Percentiles rank a stretch among this genome's conserved stretches.
Evolutionary conservation across 345 rosid species (phyloP).

Genomic region (Populus pruinosa): DNA sequence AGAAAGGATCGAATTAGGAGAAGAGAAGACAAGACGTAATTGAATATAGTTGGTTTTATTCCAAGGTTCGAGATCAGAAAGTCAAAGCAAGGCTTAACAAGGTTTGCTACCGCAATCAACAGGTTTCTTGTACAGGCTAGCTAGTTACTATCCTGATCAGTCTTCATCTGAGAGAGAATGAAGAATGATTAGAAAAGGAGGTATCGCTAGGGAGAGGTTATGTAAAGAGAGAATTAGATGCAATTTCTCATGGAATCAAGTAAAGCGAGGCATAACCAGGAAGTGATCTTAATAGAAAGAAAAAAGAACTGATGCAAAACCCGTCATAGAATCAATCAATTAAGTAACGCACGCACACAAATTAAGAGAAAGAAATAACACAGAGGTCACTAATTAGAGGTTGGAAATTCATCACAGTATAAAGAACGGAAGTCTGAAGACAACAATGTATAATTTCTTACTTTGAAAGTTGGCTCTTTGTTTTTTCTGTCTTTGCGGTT

Average conservation of each 20-base stretch:
- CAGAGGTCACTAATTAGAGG: not conserved
- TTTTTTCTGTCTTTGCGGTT: not conserved
- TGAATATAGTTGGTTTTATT: not conserved
- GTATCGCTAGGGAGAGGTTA: not conserved
- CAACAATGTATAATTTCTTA: not conserved
- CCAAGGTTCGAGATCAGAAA: conserved; percentile 23
- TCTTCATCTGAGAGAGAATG: conserved; percentile 8
- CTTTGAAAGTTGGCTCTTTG: not conserved
- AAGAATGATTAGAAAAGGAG: conserved; percentile 4
- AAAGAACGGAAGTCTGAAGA: not conserved
- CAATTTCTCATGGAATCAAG: conserved; percentile 45
- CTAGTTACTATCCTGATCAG: not conserved
- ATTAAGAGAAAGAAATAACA: conserved; percentile 9
- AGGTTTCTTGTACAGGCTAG: conserved; percentile 8
- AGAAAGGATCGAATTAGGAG: not conserved
- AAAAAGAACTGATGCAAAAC: conserved; percentile 20
- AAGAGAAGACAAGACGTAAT: not conserved
- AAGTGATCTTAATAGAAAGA: conserved; percentile 5
- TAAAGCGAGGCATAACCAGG: conserved; percentile 20
- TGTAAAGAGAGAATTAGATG: conserved; percentile 48
- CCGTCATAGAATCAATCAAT: conserved; percentile 20
- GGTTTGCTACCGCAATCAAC: conserved; percentile 4
- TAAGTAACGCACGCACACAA: not conserved
- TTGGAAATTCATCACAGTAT: not conserved
- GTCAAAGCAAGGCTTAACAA: conserved; percentile 24